These are phyloP conservation scores for Pholiota microspora DNA, from an alignment of 768 basidiomycete species.

Conservation along the genomic window DNA sequence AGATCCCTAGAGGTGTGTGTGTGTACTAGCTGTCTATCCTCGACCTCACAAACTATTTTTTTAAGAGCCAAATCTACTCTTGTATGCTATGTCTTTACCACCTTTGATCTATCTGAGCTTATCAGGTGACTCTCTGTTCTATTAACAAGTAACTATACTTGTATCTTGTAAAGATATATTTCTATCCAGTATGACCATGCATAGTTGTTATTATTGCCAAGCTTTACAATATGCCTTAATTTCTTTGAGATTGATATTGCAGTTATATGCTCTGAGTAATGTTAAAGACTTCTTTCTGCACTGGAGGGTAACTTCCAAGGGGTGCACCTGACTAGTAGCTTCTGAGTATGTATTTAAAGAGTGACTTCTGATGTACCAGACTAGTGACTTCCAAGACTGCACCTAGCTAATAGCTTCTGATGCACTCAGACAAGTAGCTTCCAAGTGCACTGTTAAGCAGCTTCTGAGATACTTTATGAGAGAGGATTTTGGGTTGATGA, in stretches of 20 bases:
- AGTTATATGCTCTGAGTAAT: neutral
- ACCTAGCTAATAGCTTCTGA: neutral
- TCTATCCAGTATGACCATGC: conserved; percentile 1
- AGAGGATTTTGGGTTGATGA: neutral
- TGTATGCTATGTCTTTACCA: neutral
- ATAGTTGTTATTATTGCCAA: neutral
- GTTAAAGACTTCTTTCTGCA: neutral
- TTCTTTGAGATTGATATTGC: neutral
- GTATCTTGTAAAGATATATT: neutral
- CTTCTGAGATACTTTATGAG: neutral
- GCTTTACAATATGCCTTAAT: neutral
- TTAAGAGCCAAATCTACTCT: neutral
- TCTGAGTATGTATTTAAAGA: too few relatives aligned
- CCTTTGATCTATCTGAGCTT: neutral
- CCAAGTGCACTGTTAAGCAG: neutral
- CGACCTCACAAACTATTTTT: neutral
- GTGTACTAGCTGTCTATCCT: neutral
- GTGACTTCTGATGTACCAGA: too few relatives aligned
- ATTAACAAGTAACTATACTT: neutral
- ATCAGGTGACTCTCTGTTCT: neutral
- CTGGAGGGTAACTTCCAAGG: neutral
- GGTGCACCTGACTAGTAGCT: neutral
- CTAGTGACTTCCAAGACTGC: neutral
- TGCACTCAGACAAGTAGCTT: neutral
- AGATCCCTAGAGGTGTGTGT: neutral